phyloP scores from a whole-genome alignment of 1,284 basidiomycete species.

The Malassezia vespertilionis region DNA sequence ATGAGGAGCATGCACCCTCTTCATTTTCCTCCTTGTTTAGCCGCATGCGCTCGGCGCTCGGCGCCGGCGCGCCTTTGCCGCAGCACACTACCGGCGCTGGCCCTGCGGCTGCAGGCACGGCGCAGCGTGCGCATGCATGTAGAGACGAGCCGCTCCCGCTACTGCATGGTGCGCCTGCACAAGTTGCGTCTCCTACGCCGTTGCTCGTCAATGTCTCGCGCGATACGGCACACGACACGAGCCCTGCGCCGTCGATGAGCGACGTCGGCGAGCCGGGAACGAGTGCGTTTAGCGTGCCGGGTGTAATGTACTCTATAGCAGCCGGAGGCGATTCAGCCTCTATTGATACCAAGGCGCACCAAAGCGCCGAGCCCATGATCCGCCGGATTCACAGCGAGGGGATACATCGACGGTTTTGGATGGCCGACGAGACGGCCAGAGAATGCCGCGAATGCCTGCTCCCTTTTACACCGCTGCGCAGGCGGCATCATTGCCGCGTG shows the following conservation, averaged over 20 bases:
- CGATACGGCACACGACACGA: slow-evolving; percentile 38
- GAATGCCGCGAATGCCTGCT: slow-evolving; percentile 52
- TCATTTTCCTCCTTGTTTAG: slow-evolving; percentile 33
- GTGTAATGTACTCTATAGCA: neutral
- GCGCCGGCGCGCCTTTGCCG: neutral
- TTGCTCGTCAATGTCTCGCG: too few species aligned
- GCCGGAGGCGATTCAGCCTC: slow-evolving; percentile 18
- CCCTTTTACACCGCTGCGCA: slow-evolving; percentile 37
- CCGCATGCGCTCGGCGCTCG: slow-evolving; percentile 29
- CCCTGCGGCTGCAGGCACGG: neutral
- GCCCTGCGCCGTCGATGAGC: slow-evolving; percentile 30
- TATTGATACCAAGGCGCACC: too few species aligned
- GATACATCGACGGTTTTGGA: slow-evolving; percentile 42
- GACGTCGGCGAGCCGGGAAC: too few species aligned
- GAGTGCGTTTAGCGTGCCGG: slow-evolving; percentile 4
- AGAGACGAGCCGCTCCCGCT: slow-evolving; percentile 13
- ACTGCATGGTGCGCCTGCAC: slow-evolving; percentile 21
- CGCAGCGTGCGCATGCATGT: too few species aligned
- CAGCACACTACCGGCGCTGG: neutral
- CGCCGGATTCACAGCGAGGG: slow-evolving; percentile 37
- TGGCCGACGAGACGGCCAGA: slow-evolving; percentile 73
- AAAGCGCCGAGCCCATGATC: slow-evolving; percentile 36
- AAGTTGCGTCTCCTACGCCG: too few species aligned
- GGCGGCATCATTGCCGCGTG: slow-evolving; percentile 46
- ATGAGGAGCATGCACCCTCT: slow-evolving; percentile 23